Evolutionary conservation across 805 yeast species (phyloP).

Genomic region (Maudiozyma saulgeensis): DNA sequence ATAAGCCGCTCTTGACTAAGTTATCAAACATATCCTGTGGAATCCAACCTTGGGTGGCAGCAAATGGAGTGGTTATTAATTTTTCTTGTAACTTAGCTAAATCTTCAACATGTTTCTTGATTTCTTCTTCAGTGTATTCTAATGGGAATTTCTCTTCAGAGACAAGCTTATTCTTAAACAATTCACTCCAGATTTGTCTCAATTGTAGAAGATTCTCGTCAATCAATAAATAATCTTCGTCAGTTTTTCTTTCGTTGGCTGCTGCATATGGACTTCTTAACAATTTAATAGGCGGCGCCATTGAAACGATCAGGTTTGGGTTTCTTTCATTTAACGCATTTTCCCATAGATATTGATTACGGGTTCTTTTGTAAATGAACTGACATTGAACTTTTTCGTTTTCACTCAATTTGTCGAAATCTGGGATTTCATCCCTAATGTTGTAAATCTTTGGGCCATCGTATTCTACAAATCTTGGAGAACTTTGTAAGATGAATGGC

Average conservation of each 20-base stretch:
- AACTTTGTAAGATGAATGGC: slow-evolving; percentile 69
- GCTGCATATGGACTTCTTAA: slow-evolving; percentile 56
- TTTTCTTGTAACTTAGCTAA: slow-evolving; percentile 61
- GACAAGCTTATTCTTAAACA: slow-evolving; percentile 48
- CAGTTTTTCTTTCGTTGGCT: slow-evolving; percentile 48
- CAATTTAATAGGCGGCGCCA: slow-evolving; percentile 73
- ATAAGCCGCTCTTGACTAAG: slow-evolving; percentile 55
- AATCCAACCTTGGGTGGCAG: slow-evolving; percentile 89
- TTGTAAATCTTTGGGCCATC: slow-evolving; percentile 82
- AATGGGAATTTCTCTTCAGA: slow-evolving; percentile 49
- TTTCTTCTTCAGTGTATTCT: slow-evolving; percentile 45
- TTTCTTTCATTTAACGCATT: slow-evolving; percentile 53
- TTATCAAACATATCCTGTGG: slow-evolving; percentile 87
- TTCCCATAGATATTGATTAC: slow-evolving; percentile 89
- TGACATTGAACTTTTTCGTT: slow-evolving; percentile 70
- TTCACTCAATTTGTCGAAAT: slow-evolving; percentile 56
- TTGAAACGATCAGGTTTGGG: slow-evolving; percentile 65
- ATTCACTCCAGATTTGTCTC: slow-evolving; percentile 59
- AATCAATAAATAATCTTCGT: slow-evolving; percentile 50
- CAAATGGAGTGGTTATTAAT: slow-evolving; percentile 65
- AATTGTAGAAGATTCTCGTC: slow-evolving; percentile 60
- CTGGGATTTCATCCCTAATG: slow-evolving; percentile 63
- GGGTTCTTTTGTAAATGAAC: slow-evolving; percentile 80
- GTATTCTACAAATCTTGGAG: slow-evolving; percentile 79
- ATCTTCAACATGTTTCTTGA: slow-evolving; percentile 47